Percentiles rank a stretch among this genome's conserved stretches.
phyloP scores from a whole-genome alignment of 495 filamentous ascomycete genomes.

The Annulohypoxylon stygium region DNA sequence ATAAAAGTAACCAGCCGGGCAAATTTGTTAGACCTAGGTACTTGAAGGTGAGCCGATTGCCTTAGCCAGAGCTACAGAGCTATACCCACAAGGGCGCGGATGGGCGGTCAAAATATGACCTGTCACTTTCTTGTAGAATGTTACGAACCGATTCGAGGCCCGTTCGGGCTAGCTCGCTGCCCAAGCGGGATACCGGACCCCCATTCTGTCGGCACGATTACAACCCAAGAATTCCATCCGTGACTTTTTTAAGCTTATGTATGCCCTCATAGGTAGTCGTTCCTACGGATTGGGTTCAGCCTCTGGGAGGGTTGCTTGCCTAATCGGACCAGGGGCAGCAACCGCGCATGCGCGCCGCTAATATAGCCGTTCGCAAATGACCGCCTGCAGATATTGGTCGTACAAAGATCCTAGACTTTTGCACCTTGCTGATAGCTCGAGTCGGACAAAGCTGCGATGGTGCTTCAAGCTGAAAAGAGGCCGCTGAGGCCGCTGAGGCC shows the following conservation, averaged over 20 bases:
- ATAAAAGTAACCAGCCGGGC: conserved; percentile 23
- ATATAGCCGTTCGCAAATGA: conserved; percentile 28
- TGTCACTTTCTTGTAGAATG: conserved; percentile 39
- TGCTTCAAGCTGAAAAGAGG: conserved; percentile 19
- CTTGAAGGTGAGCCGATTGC: conserved; percentile 26
- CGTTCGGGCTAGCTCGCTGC: conserved; percentile 43
- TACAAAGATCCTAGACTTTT: conserved; percentile 39
- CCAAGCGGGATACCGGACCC: conserved; percentile 41
- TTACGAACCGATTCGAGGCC: conserved; percentile 35
- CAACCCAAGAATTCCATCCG: conserved; percentile 42
- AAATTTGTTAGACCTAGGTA: conserved; percentile 32
- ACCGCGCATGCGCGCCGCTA: conserved; percentile 28
- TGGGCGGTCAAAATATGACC: conserved; percentile 48
- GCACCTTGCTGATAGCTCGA: conserved; percentile 21
- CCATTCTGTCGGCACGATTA: conserved; percentile 43
- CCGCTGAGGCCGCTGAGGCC: not conserved
- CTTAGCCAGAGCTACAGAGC: conserved; percentile 28
- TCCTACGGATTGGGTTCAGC: conserved; percentile 47
- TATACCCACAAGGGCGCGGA: conserved; percentile 44
- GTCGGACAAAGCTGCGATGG: conserved; percentile 25
- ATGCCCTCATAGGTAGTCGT: conserved; percentile 36
- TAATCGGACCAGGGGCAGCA: conserved; percentile 27
- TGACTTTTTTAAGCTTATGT: conserved; percentile 47
- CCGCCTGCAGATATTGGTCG: conserved; percentile 34
- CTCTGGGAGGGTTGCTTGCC: conserved; percentile 32